A percentile compares a stretch with the other conserved stretches of the same genome.
These are phyloP conservation scores for Guyanaporus albipodus DNA, from an alignment of 768 basidiomycete genomes.

Conservation along the genomic window DNA sequence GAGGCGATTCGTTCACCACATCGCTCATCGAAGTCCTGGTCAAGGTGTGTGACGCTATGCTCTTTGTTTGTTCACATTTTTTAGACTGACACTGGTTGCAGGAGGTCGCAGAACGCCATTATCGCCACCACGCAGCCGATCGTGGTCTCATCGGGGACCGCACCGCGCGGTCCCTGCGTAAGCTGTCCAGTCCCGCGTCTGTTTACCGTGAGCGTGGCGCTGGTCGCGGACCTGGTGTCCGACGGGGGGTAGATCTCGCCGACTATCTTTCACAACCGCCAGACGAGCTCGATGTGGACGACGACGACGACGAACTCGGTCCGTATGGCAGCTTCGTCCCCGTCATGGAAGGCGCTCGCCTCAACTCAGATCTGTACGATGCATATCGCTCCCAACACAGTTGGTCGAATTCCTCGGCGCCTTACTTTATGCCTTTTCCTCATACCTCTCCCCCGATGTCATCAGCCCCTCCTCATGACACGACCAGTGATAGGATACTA, in stretches of 20 bases:
- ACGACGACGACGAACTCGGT: constrained; percentile 63
- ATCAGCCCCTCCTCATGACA: constrained; percentile 24
- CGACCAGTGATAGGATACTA: constrained; percentile 22
- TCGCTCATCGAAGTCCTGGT: constrained; percentile 73
- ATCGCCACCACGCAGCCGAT: constrained; percentile 49
- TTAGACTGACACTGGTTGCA: constrained; percentile 27
- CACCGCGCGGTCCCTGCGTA: constrained; percentile 59
- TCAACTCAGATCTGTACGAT: constrained; percentile 63
- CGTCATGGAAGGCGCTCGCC: constrained; percentile 49
- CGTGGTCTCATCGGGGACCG: constrained; percentile 60
- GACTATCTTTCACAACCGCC: constrained; percentile 53
- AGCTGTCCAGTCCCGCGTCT: constrained; percentile 50
- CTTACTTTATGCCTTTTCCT: constrained; percentile 21
- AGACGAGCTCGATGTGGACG: constrained; percentile 56
- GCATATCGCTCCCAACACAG: constrained; percentile 45
- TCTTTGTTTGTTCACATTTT: background rate
- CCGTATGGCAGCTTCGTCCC: constrained; percentile 36
- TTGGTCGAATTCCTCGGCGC: constrained; percentile 28
- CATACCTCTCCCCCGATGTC: constrained; percentile 26
- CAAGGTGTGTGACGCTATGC: constrained; percentile 52
- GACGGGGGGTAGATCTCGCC: constrained; percentile 38
- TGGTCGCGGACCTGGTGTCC: constrained; percentile 33
- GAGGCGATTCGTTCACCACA: constrained; percentile 77
- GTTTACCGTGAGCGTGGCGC: constrained; percentile 48
- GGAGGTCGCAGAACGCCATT: constrained; percentile 76